Evolutionary conservation across 176 grass and related monocot species (phyloP).

Genomic region (Otatea glauca): DNA sequence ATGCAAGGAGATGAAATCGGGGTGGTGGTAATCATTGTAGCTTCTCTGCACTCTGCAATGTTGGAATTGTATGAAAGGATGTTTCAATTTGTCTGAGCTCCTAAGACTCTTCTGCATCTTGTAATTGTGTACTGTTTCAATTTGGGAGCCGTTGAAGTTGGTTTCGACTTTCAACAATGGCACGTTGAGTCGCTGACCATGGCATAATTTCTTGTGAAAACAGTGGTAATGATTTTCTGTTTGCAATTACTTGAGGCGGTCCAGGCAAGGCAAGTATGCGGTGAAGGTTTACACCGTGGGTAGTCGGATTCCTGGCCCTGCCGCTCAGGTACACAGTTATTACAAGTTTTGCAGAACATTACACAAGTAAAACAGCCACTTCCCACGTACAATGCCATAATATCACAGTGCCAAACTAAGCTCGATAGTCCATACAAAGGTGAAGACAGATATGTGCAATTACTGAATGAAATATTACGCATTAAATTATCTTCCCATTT

Average conservation of each 20-base stretch:
- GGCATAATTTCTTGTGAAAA: neutral
- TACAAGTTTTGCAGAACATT: neutral
- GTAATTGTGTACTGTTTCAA: neutral
- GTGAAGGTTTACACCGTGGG: neutral
- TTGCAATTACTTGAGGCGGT: neutral
- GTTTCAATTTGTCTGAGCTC: neutral
- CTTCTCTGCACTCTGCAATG: neutral
- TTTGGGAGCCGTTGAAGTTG: neutral
- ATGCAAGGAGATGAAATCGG: constrained; percentile 24
- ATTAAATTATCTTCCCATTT: too few species aligned
- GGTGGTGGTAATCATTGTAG: neutral
- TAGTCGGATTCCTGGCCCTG: too few species aligned
- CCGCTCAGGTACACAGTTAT: neutral
- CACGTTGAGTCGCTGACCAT: neutral
- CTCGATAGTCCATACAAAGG: too few species aligned
- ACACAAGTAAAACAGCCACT: neutral
- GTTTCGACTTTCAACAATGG: neutral
- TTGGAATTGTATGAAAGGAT: neutral
- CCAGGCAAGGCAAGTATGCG: neutral
- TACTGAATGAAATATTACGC: too few species aligned
- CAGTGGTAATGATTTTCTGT: neutral
- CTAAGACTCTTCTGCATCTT: neutral
- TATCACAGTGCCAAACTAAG: too few species aligned
- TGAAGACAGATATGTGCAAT: too few species aligned
- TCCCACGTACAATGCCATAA: too few species aligned